Percentiles rank a stretch among this genome's conserved stretches.
Conservation (phyloP, 805 yeast genomes). For the Clavispora fructus region DNA sequence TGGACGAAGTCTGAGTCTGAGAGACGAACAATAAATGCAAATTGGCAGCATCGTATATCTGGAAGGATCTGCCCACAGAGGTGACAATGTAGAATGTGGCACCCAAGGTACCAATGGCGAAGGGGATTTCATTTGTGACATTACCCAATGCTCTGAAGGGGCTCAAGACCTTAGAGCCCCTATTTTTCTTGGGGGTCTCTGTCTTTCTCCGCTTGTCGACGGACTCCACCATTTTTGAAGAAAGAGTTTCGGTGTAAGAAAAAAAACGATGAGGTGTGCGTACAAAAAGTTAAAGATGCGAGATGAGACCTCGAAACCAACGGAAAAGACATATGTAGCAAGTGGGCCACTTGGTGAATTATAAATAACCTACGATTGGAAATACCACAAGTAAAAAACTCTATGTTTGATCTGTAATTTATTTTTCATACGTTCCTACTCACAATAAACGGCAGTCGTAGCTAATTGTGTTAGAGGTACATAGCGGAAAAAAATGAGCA, state of each 20-base stretch:
- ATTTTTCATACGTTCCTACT: too few species aligned
- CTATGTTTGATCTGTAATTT: too few species aligned
- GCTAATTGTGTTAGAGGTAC: too few species aligned
- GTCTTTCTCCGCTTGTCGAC: constrained; percentile 32
- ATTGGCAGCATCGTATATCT: constrained; percentile 87
- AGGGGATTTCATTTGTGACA: constrained; percentile 82
- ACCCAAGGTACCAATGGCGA: constrained; percentile 85
- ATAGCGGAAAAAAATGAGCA: background rate
- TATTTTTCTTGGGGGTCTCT: constrained; percentile 5
- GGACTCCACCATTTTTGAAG: constrained; percentile 2
- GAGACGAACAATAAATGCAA: constrained; percentile 83
- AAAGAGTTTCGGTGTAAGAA: constrained; percentile 1
- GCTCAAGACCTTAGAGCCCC: constrained; percentile 53
- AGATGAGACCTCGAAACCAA: background rate
- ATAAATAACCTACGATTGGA: too few species aligned
- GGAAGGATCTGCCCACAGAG: constrained; percentile 84
- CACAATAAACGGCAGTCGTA: too few species aligned
- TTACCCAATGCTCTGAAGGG: constrained; percentile 86
- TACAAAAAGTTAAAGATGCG: constrained; percentile 2
- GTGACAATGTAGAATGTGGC: constrained; percentile 83
- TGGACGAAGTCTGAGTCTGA: constrained; percentile 63
- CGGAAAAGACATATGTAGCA: too few species aligned
- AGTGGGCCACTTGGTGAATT: too few species aligned
- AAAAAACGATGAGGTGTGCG: constrained; percentile 10
- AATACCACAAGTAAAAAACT: too few species aligned